These are phyloP conservation scores for Penicillium expansum DNA, from an alignment of 2,329 filamentous ascomycete genomes.

Conservation along the genomic window DNA sequence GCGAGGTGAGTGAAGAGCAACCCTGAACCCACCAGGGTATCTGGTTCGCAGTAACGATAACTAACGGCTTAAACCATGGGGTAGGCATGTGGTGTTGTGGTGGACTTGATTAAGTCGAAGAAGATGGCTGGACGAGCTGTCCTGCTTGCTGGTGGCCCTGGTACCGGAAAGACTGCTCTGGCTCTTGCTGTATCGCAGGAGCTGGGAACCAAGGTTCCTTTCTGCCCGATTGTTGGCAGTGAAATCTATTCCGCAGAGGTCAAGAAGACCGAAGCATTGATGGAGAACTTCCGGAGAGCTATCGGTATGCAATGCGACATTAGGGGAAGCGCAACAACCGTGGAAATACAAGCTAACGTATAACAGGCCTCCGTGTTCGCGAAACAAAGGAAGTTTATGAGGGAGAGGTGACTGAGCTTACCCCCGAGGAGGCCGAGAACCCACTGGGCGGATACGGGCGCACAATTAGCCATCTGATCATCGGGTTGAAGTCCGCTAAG, in stretches of 20 bases:
- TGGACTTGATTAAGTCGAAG: constrained; percentile 91
- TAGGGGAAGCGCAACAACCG: background rate
- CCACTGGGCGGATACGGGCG: constrained; percentile 94
- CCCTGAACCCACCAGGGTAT: background rate
- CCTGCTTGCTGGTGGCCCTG: constrained; percentile 87
- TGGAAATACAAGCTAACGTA: constrained; percentile 16
- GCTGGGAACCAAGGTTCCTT: constrained; percentile 95
- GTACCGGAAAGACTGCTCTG: constrained; percentile 94
- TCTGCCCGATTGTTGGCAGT: constrained; percentile 96
- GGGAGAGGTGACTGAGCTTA: constrained; percentile 95
- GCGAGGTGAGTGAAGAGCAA: constrained; percentile 65
- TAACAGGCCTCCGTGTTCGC: constrained; percentile 74
- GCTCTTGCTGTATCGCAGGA: constrained; percentile 95
- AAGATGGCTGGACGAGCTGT: constrained; percentile 97
- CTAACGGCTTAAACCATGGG: constrained; percentile 36
- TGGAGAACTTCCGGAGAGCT: constrained; percentile 97
- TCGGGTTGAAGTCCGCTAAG: constrained; percentile 91
- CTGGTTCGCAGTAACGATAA: constrained; percentile 5
- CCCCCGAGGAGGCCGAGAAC: constrained; percentile 96
- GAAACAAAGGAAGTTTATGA: constrained; percentile 99
- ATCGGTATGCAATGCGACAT: constrained; percentile 63
- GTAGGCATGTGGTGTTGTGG: constrained; percentile 85
- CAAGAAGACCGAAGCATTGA: constrained; percentile 98
- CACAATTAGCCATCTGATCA: constrained; percentile 92
- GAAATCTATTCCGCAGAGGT: constrained; percentile 98